Conservation (phyloP, 768 basidiomycete species). For the Russula dissimulans region DNA sequence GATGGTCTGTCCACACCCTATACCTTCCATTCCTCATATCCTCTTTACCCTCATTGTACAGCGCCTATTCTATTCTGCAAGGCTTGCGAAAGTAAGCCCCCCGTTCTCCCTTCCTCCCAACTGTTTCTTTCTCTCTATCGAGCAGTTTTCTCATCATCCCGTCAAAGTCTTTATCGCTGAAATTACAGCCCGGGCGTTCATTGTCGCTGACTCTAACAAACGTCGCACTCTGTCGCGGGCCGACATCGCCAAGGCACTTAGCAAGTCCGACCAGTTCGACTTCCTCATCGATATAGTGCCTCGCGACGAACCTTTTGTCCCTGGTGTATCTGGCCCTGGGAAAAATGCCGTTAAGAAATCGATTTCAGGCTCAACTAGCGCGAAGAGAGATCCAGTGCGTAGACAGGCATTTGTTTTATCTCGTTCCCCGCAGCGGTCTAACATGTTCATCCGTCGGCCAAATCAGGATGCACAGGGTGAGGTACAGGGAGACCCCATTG, state of each 20-base stretch:
- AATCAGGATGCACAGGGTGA: constrained; percentile 14
- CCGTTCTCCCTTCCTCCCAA: background rate
- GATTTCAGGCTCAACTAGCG: constrained; percentile 1
- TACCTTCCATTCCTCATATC: constrained; percentile 12
- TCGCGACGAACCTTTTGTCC: constrained; percentile 50
- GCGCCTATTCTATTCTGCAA: constrained; percentile 96
- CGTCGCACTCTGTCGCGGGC: constrained; percentile 90
- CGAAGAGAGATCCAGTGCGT: constrained; percentile 11
- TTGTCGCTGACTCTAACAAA: constrained; percentile 92
- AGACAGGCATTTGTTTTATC: background rate
- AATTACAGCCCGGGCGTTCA: constrained; percentile 91
- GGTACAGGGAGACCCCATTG: constrained; percentile 10
- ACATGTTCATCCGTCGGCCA: background rate
- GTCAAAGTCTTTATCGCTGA: constrained; percentile 91
- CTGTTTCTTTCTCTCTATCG: background rate
- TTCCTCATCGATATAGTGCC: constrained; percentile 96
- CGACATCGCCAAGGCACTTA: constrained; percentile 88
- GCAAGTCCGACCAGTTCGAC: constrained; percentile 93
- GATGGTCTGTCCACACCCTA: constrained; percentile 50
- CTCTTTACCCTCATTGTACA: constrained; percentile 23
- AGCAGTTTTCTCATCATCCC: background rate
- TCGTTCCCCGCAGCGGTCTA: background rate
- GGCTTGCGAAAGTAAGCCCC: constrained; percentile 87
- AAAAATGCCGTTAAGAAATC: constrained; percentile 12
- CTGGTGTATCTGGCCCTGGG: constrained; percentile 9